Base-by-base conservation (phyloP, 805 yeast genomes). In the Priceomyces haplophilus region DNA sequence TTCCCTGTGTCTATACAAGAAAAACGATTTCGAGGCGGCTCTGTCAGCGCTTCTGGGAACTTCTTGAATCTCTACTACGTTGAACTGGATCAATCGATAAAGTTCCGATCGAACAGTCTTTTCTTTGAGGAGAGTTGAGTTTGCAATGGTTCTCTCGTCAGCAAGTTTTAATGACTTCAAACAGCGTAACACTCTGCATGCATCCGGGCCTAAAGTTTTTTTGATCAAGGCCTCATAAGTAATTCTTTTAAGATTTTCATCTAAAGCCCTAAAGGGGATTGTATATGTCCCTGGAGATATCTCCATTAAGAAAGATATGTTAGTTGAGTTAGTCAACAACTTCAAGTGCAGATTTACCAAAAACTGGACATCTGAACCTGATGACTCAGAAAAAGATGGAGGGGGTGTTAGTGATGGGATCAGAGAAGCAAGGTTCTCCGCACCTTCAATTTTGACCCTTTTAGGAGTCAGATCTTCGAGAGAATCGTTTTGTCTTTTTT, bases 21-120 rank as follows among this genome's bases (percentile, higher is more conserved):
- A 93, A 21, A 86, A 84, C 1, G 97, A 84, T 51, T 96, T 80
- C 32, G 87, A 81, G 0, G 97, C 96, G 2, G 95, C 90, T 51
- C 98, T 76, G 60, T 93, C 98, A 18, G 81, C 83, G 7, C 96
- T 84, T 54, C 91, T 79, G 10, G 98, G 97, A 21, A 93, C 85
- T 65, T 93, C 99, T 64, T 91, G 98, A 29, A 90, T 75, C 58
- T 91, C 96, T 15, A 90, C 68, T 15, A 86, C 76, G 47, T 90
- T 88, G 49, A 80, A 73, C 41, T 76, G 78, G 20, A 86, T 76
- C 41, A 93, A 67, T 25, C 78, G 76, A 36, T 84, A 78, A 34
- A 89, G 66, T 34, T 84, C 80, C 31, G 82, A 80, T 43, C 97
- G 74, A 7, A 89, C 85, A 29, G 82, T 85, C 46, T 78, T 79